These are phyloP conservation scores for Glonium stellatum DNA, from an alignment of 495 filamentous ascomycete genomes.

Conservation along the genomic window DNA sequence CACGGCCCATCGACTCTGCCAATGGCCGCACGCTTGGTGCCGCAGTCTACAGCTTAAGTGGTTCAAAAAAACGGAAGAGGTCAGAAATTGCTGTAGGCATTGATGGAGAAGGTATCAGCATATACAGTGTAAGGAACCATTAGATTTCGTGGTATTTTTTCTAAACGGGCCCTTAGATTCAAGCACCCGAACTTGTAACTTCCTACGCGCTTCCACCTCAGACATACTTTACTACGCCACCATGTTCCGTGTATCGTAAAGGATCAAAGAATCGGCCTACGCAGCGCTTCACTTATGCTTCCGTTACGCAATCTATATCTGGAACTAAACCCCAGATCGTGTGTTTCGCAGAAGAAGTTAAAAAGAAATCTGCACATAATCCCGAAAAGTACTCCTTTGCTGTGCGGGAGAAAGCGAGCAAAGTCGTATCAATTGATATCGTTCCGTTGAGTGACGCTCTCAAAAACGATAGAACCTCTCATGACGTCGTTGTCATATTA, in stretches of 20 bases:
- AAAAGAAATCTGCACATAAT: constrained; percentile 6
- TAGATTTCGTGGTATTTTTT: neutral
- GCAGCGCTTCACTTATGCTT: constrained; percentile 65
- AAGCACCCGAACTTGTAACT: constrained; percentile 70
- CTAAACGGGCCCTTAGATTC: constrained; percentile 47
- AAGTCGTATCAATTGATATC: constrained; percentile 16
- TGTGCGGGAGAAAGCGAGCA: constrained; percentile 3
- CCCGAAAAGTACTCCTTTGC: constrained; percentile 16
- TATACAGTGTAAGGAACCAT: constrained; percentile 69
- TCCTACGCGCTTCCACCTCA: constrained; percentile 83
- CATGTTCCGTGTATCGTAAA: constrained; percentile 65
- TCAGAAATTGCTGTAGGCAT: constrained; percentile 77
- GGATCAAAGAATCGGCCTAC: constrained; percentile 40
- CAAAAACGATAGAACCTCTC: constrained; percentile 27
- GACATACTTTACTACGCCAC: constrained; percentile 66
- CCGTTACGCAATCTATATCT: constrained; percentile 30
- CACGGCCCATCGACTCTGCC: constrained; percentile 26
- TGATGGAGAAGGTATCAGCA: constrained; percentile 83
- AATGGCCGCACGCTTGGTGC: constrained; percentile 29
- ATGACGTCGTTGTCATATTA: constrained; percentile 35
- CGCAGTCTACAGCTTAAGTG: constrained; percentile 58
- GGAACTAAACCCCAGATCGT: constrained; percentile 32
- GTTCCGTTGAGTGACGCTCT: constrained; percentile 13
- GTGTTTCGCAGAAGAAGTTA: constrained; percentile 29
- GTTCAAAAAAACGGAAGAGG: constrained; percentile 76